A percentile compares a stretch with the other conserved stretches of the same genome.
Conservation (phyloP, 2,329 filamentous ascomycete genomes). For the Venturiaceae sp. region DNA sequence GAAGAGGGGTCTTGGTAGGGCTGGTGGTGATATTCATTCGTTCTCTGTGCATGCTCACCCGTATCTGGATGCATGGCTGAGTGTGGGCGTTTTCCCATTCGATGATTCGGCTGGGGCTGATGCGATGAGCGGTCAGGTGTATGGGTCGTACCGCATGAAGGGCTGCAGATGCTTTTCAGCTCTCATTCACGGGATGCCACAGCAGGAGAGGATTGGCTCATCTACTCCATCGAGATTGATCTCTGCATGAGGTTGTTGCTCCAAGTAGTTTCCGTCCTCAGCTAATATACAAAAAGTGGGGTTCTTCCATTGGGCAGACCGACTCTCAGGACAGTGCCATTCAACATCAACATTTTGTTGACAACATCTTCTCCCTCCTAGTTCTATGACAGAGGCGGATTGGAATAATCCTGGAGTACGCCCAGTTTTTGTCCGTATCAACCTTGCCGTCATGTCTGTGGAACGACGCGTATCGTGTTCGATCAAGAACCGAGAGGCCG, state of each 20-base stretch:
- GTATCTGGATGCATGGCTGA: background rate
- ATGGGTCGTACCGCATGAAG: background rate
- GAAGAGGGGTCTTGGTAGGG: background rate
- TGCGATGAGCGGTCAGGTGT: background rate
- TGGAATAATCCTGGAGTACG: too few species aligned
- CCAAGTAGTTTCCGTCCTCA: too few species aligned
- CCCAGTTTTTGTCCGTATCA: too few species aligned
- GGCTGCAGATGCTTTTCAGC: background rate
- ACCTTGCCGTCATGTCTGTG: too few species aligned
- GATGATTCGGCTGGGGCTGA: background rate
- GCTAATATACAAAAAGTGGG: too few species aligned
- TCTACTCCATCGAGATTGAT: background rate
- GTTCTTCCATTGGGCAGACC: too few species aligned
- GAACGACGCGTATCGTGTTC: too few species aligned
- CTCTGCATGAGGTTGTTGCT: background rate
- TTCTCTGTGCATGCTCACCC: background rate
- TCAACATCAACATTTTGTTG: too few species aligned
- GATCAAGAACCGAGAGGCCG: too few species aligned
- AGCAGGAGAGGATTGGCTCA: background rate
- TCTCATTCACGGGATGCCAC: background rate
- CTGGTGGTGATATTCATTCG: background rate
- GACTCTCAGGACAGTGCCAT: too few species aligned
- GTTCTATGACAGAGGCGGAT: too few species aligned
- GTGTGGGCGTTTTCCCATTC: background rate
- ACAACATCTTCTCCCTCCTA: too few species aligned